These are phyloP conservation scores for Avicennia marina DNA, from an alignment of 257 asterid species.

Conservation along the genomic window DNA sequence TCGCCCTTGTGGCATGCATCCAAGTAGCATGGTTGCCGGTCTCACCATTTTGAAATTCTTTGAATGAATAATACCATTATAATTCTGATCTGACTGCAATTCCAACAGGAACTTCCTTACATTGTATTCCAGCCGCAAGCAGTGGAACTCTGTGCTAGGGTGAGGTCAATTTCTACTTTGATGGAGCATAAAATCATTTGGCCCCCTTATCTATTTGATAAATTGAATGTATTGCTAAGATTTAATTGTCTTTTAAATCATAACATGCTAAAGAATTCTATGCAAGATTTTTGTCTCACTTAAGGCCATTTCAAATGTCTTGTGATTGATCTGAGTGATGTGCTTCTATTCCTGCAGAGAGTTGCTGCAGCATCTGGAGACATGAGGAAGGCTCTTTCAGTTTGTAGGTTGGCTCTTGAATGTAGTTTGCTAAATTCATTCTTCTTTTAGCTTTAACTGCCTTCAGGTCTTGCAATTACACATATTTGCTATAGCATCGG, in stretches of 20 bases:
- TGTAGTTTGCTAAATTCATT: conserved; percentile 11
- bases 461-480: background rate
- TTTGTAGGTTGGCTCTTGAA: conserved; percentile 66
- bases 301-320: conserved; percentile 9
- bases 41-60: no score
- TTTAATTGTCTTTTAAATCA: no score
- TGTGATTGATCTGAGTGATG: conserved; percentile 16
- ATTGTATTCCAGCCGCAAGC: conserved; percentile 84
- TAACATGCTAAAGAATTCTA: no score
- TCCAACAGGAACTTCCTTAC: conserved; percentile 75
- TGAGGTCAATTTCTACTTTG: conserved; percentile 30
- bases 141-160: conserved; percentile 91
- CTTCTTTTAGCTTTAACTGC: conserved; percentile 1
- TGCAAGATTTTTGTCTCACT: background rate
- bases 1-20: no score
- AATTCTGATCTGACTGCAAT: conserved; percentile 10
- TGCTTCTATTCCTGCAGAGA: conserved; percentile 48
- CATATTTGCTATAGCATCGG: background rate
- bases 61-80: no score
- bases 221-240: background rate
- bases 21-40: no score
- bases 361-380: conserved; percentile 97
- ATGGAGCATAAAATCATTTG: background rate
- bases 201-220: conserved; percentile 10
- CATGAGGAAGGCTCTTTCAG: conserved; percentile 88